phyloP scores from a whole-genome alignment of 1,284 basidiomycete species.

The Phlebopus sp. region DNA sequence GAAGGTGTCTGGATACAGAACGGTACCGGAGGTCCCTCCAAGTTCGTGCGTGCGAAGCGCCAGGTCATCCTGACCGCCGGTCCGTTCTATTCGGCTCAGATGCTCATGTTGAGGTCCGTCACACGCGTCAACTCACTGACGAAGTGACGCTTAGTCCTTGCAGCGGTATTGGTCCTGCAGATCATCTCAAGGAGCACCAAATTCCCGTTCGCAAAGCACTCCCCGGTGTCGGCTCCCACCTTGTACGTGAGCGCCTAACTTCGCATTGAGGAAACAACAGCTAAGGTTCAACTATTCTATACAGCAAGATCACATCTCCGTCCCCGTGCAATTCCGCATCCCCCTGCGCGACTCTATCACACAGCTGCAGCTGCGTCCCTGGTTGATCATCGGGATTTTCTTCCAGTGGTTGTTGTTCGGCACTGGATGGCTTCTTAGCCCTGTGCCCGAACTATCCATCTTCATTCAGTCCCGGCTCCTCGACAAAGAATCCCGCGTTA shows the following conservation, averaged over 20 bases:
- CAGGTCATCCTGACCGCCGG: constrained; percentile 9
- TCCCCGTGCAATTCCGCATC: constrained; percentile 27
- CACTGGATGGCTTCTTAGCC: constrained; percentile 29
- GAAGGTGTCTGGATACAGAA: neutral
- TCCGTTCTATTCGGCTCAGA: constrained; percentile 5
- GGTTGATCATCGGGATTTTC: constrained; percentile 8
- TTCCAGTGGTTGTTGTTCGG: constrained; percentile 31
- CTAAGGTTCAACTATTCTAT: neutral
- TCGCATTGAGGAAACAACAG: neutral
- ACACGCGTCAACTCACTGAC: neutral
- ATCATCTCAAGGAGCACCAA: constrained; percentile 12
- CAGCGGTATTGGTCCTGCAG: constrained; percentile 17
- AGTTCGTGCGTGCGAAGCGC: constrained; percentile 7
- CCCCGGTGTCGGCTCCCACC: constrained; percentile 18
- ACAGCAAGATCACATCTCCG: constrained; percentile 36
- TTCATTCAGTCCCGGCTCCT: constrained; percentile 28
- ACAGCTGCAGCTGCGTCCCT: constrained; percentile 10
- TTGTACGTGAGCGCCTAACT: constrained; percentile 15
- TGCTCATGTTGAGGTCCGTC: constrained; percentile 6
- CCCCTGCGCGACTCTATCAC: constrained; percentile 29
- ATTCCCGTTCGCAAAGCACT: constrained; percentile 12
- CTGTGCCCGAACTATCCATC: constrained; percentile 27
- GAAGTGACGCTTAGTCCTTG: neutral
- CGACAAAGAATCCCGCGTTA: neutral
- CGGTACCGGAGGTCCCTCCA: neutral